Percentiles rank a stretch among this genome's conserved stretches.
These are phyloP conservation scores for Aspergillus sp. DNA, from an alignment of 2,329 filamentous ascomycete species.

Conservation along the genomic window DNA sequence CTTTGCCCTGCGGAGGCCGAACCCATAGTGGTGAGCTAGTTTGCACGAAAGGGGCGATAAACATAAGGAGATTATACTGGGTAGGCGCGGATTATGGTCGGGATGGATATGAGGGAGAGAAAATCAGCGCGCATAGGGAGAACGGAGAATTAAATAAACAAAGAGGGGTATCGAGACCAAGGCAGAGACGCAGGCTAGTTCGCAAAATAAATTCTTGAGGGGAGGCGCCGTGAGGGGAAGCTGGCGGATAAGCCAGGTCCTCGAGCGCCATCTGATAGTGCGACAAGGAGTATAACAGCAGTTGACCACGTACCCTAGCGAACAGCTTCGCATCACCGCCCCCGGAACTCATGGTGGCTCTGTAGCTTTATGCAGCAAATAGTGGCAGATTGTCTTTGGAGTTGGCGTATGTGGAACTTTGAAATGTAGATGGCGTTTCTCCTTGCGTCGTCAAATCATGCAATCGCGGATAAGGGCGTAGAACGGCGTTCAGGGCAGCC, in stretches of 20 bases:
- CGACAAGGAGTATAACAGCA: slow-evolving; percentile 29
- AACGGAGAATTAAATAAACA: slow-evolving; percentile 16
- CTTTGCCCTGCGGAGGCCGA: slow-evolving; percentile 80
- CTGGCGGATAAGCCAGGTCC: slow-evolving; percentile 17
- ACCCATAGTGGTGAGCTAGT: slow-evolving; percentile 41
- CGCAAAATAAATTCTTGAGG: slow-evolving; percentile 6
- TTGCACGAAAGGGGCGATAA: slow-evolving; percentile 30
- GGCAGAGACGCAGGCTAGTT: slow-evolving; percentile 8
- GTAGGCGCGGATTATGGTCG: background rate
- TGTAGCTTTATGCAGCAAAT: slow-evolving; percentile 15
- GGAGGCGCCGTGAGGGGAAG: slow-evolving; percentile 16
- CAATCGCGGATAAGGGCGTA: slow-evolving; percentile 14
- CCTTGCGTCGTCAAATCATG: slow-evolving; percentile 24
- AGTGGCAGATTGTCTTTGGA: slow-evolving; percentile 9
- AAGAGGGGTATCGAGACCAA: slow-evolving; percentile 17
- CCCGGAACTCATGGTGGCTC: slow-evolving; percentile 62
- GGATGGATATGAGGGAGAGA: background rate
- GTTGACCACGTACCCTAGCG: slow-evolving; percentile 74
- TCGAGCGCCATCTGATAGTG: slow-evolving; percentile 11
- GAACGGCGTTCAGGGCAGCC: slow-evolving; percentile 10
- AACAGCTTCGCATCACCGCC: slow-evolving; percentile 99
- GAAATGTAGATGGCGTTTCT: slow-evolving; percentile 3
- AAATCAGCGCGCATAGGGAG: slow-evolving; percentile 7
- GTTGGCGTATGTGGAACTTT: slow-evolving; percentile 5
- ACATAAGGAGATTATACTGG: slow-evolving; percentile 35